phyloP scores from a whole-genome alignment of 2,329 filamentous ascomycete species.

The Onygena corvina region DNA sequence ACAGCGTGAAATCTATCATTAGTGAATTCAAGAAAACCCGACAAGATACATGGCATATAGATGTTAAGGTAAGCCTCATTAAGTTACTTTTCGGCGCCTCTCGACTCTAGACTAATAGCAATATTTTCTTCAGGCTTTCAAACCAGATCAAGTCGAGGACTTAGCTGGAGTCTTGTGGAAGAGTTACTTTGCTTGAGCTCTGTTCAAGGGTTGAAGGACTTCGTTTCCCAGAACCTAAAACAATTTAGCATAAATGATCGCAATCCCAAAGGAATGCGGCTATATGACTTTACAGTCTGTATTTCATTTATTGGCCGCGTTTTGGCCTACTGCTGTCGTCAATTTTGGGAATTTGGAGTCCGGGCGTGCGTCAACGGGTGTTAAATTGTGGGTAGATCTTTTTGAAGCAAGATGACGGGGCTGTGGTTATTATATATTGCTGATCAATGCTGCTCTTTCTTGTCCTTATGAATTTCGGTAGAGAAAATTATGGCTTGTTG shows the following conservation, averaged over 20 bases:
- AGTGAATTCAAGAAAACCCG: constrained; percentile 99
- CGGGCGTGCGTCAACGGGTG: neutral
- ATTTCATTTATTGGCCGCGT: neutral
- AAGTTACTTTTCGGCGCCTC: constrained; percentile 8
- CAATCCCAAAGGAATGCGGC: no score
- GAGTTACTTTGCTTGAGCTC: constrained; percentile 79
- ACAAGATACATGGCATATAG: constrained; percentile 96
- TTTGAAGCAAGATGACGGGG: neutral
- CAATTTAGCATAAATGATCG: no score
- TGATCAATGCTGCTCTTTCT: neutral
- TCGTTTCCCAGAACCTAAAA: no score
- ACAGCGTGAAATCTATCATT: constrained; percentile 85
- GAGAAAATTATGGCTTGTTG: no score
- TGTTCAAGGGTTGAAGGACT: neutral
- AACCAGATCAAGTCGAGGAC: constrained; percentile 83
- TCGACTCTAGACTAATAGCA: neutral
- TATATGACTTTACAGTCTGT: no score
- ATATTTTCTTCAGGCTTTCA: constrained; percentile 58
- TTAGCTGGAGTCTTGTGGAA: constrained; percentile 96
- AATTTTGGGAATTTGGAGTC: neutral
- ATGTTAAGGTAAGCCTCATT: constrained; percentile 67
- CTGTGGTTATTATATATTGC: neutral
- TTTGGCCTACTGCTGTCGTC: neutral
- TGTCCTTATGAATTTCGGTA: neutral
- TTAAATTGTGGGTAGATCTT: neutral